Percentiles rank a stretch among this genome's conserved stretches.
Conservation (phyloP, 495 filamentous ascomycete species). For the Penicillium canescens region DNA sequence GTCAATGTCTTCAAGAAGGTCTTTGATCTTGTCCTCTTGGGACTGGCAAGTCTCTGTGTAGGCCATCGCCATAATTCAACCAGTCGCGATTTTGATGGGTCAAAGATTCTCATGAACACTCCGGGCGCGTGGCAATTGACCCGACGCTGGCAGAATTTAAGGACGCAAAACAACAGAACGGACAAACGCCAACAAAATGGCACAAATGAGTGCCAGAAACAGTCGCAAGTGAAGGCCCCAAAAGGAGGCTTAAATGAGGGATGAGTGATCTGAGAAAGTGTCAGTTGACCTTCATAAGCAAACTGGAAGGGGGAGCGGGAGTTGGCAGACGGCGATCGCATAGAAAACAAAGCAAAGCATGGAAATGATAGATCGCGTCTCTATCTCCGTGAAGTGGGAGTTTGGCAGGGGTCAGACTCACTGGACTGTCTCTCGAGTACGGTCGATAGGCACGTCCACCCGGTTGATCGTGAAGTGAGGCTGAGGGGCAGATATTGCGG, state of each 20-base stretch:
- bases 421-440: neutral
- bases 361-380: neutral
- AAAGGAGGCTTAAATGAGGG: neutral
- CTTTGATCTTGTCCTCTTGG: conserved; percentile 20
- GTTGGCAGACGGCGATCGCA: neutral
- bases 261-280: neutral
- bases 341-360: conserved; percentile 1
- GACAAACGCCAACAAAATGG: too few species aligned
- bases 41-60: conserved; percentile 1
- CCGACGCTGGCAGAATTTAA: neutral
- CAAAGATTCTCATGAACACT: too few species aligned
- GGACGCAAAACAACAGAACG: neutral
- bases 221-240: too few species aligned
- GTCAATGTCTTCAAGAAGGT: conserved; percentile 33
- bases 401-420: too few species aligned
- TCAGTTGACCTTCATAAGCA: conserved; percentile 1
- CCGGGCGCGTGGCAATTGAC: neutral
- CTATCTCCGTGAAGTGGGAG: too few species aligned
- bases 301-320: conserved; percentile 4
- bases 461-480: neutral
- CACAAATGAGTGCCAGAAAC: too few species aligned
- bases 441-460: neutral
- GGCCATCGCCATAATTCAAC: conserved; percentile 8
- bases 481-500: neutral
- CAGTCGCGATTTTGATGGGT: too few species aligned